Base-by-base conservation (phyloP, 2,329 filamentous ascomycete species). In the Sphaerulina populicola region DNA sequence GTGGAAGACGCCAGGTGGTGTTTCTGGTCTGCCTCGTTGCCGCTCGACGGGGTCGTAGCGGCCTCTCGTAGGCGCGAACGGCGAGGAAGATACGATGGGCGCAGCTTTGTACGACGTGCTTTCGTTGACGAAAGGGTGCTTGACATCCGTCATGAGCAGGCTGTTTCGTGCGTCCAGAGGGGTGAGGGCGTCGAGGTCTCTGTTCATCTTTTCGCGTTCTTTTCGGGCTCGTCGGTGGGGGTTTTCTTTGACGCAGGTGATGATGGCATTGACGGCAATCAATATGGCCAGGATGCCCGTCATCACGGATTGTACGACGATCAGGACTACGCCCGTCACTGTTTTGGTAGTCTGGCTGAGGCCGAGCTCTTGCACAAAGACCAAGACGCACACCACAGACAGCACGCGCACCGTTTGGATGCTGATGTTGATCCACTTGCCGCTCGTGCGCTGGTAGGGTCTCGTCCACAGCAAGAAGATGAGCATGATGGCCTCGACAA, bases 341-440 rank as follows among this genome's bases (percentile, higher is more conserved):
- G 93, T 97, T 74, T 96, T 88, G 8, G 91, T 96, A 8, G 90
- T 94, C 69, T 96, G 84, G 5, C 82, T 78, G 60, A 98, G 84
- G 51, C 86, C 87, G 48, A 98, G 82, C 71, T 97, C 85, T 66
- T 97, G 86, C 27, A 97, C 91, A 62, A 97, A 98, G 46, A 97
- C 77, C 58, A 98, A 73, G 61, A 97, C 88, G 72, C 90, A 95
- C 49, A 81, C 77, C 6, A 96, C 86, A 0, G 91, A 96, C 45
- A 96, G 72, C 10, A 95, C 85, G 39, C 93, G 86, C 14, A 96
- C 88, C 35, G 86, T 77, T 69, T 94, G 88, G 62, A 97, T 96
- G 64, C 82, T 74, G 64, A 94, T 90, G 72, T 96, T 96, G 77
- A 98, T 89, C 70, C 93, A 81, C 71, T 94, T 94, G 60, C 86